Base-by-base conservation (phyloP, 2,329 filamentous ascomycete genomes). In the Phialocephala sp. region DNA sequence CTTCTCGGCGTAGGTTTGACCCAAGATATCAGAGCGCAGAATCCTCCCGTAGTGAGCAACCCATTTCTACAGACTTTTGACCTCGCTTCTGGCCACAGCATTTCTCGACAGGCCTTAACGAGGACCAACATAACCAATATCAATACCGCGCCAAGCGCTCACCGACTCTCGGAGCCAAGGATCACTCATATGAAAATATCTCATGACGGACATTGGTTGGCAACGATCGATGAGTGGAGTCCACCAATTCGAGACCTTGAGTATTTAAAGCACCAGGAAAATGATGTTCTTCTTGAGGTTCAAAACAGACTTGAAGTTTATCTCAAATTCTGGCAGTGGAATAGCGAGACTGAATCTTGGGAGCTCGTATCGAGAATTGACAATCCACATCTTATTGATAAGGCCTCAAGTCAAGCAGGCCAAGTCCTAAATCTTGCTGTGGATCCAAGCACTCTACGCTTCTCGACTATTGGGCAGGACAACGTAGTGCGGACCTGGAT, bases 181-280 rank as follows among this genome's bases (percentile, higher is more conserved):
- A 86, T 97, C 56, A 90, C 87, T 8, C 86, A 91, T 63, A 81
- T 98, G 59, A 86, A 89, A 52, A 87, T 95, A 71, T 94, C 91
- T 52, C 81, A 85, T 59, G 90, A 98, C 74, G 94, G 94, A 20
- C 85, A 88, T 70, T 98, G 94, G 94, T 85, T 99, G 64, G 94
- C 91, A 4, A 97, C 93, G 1, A 86, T 97, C 1, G 95, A 99
- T 76, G 91, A 94, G 74, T 99, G 95, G 95, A 84, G 85, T 60
- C 93, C 93, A 1, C 87, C 91, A 11, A 79, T 81, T 14, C 82
- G 85, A 66, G 93, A 97, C 74, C 79, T 91, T 15, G 84, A 86
- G 45, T 84, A 84, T 63, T 77, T 91, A 9, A 80, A 81, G 60
- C 79, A 84, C 67, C 75, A 81, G 22, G 79, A 77, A 47, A 78